phyloP scores from a whole-genome alignment of 257 asterid species.

The Solanum tarapatanum region DNA sequence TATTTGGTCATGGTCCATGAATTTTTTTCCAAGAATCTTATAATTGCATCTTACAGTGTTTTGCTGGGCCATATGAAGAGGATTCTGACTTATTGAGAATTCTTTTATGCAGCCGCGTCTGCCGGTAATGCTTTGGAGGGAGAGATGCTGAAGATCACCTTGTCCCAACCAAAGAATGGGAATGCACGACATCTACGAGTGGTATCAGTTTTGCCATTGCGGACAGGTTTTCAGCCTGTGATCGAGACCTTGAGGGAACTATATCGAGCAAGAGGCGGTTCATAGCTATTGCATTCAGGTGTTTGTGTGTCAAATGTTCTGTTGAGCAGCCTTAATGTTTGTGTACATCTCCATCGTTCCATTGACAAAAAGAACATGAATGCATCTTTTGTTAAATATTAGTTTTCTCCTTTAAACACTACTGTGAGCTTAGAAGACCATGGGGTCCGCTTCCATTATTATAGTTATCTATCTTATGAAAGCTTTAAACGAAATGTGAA shows the following conservation, averaged over 20 bases:
- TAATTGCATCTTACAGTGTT: neutral
- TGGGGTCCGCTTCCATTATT: neutral
- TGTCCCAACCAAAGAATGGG: constrained; percentile 72
- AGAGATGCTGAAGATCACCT: constrained; percentile 61
- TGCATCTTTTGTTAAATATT: neutral
- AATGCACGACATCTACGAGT: constrained; percentile 79
- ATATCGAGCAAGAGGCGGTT: constrained; percentile 23
- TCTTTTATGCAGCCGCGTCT: constrained; percentile 24
- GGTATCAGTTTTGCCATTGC: constrained; percentile 56
- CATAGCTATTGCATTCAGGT: neutral
- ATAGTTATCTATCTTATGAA: neutral
- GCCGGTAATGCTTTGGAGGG: constrained; percentile 65
- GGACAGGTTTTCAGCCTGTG: constrained; percentile 58
- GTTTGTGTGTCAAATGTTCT: neutral
- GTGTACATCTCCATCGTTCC: neutral
- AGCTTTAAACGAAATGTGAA: neutral
- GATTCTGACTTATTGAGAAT: neutral
- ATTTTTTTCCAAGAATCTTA: neutral
- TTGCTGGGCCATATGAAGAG: neutral
- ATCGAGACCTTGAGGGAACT: constrained; percentile 46
- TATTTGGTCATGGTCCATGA: neutral
- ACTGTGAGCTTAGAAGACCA: neutral
- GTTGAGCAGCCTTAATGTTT: neutral
- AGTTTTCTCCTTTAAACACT: neutral
- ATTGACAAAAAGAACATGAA: neutral